Base-by-base conservation (phyloP, 2,329 filamentous ascomycete genomes). In the Colletotrichum liriopes region DNA sequence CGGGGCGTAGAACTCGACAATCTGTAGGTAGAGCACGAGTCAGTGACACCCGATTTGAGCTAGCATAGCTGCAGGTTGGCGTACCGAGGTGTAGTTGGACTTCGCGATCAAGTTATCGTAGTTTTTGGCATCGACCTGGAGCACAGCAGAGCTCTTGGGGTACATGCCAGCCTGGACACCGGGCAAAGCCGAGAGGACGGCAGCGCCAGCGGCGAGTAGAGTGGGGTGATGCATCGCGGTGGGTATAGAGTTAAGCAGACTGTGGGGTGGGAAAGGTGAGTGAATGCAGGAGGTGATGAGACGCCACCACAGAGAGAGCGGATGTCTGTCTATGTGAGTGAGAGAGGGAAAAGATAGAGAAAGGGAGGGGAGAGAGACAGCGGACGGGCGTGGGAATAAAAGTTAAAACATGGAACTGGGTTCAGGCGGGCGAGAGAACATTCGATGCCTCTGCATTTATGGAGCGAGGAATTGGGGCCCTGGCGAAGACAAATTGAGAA, bases 61-160 rank as follows among this genome's bases (percentile, higher is more conserved):
- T 4, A 26, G 14, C 14, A 49, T 35, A 63, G 9, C 14, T 18
- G 7, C 16, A 62, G 51, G 4, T 11, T 54, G 29, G 14, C 59
- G 11, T 89, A 98, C 95, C 64, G 95, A 95, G 52, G 95, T 97
- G 83, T 98, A 88, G 80, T 98, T 98, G 37, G 95, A 98, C 79
- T 94, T 92, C 58, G 93, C 91, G 82, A 99, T 95, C 75, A 98
- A 85, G 74, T 88, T 89, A 79, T 96, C 91, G 82, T 97, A 98
- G 78, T 88, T 93, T 82, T 93, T 93, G 69, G 88, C 88, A 77
- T 93, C 92, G 75, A 98, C 85, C 82, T 97, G 94, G 54, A 98
- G 82, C 54, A 99, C 96, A 16, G 94, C 91, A 2, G 95, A 98
- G 81, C 88, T 93, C 85, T 96, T 97, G 72, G 91, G 85, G 85